Evolutionary conservation across 805 yeast species (phyloP), one percentile per base, ranked within the genome.

Genomic region (Cyberlindnera suaveolens): DNA sequence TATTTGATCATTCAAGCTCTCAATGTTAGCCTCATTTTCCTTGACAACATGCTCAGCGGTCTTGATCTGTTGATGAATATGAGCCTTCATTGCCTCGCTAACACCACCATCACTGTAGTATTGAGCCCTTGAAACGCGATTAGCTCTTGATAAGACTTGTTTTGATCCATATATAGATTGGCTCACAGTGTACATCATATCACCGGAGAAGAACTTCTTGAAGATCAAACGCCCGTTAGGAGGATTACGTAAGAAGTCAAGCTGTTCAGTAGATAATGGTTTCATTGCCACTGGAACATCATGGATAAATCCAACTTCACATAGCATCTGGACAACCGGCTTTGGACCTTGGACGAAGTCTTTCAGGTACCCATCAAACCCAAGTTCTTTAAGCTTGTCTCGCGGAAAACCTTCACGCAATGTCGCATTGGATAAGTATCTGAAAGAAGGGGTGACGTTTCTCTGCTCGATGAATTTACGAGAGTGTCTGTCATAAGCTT

Each of bases 331-430:
- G 40, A 87, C 57, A 1, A 91, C 95, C 9, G 75, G 74, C 6
- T 61, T 56, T 1, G 96, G 96, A 1, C 96, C 98, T 3, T 64
- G 62, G 3, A 91, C 55, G 48, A 77, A 77, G 53, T 93, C 96
- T 2, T 74, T 62, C 20, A 89, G 51, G 54, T 77, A 86, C 1
- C 96, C 93, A 43, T 85, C 96, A 60, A 93, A 89, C 0, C 96
- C 96, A 18, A 67, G 61, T 0, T 44, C 31, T 26, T 49, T 54
- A 2, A 88, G 52, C 38, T 70, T 57, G 8, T 66, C 67, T 3
- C 44, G 47, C 41, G 68, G 41, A 20, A 58, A 45, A 26, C 53
- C 60, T 31, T 54, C 65, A 33, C 43, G 38, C 38, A 43, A 48
- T 41, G 39, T 18, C 6, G 33, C 40, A 5, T 50, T 39, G 19